These are phyloP conservation scores for Chalara sp. DNA, from an alignment of 2,329 filamentous ascomycete species.

Conservation along the genomic window DNA sequence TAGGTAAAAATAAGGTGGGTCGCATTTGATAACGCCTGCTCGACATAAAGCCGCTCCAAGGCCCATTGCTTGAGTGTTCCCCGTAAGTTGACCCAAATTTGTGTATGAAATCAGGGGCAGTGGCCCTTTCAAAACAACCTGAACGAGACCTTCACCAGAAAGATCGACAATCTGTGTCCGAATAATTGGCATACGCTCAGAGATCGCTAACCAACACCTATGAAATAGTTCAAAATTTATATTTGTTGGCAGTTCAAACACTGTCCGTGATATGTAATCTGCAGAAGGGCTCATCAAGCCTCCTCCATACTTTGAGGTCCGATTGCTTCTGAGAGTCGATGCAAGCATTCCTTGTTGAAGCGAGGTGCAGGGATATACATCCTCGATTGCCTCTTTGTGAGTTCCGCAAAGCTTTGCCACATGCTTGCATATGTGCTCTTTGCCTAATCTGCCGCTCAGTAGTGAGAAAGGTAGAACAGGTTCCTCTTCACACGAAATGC, in stretches of 20 bases:
- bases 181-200: constrained; percentile 21
- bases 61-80: constrained; percentile 1
- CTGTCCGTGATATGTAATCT: constrained; percentile 26
- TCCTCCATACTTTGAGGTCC: too few species aligned
- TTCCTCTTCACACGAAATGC: neutral
- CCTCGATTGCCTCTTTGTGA: constrained; percentile 10
- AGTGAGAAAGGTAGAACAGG: neutral
- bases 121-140: constrained; percentile 9
- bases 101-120: constrained; percentile 1
- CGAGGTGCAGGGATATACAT: constrained; percentile 31
- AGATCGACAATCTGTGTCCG: constrained; percentile 25
- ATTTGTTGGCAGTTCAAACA: constrained; percentile 1
- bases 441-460: neutral
- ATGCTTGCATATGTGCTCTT: neutral
- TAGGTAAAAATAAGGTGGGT: constrained; percentile 6
- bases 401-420: constrained; percentile 15
- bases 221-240: constrained; percentile 15
- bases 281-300: constrained; percentile 10
- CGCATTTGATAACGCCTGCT: constrained; percentile 1
- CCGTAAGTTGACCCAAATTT: constrained; percentile 9
- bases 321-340: constrained; percentile 19
- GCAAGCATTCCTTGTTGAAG: constrained; percentile 32
- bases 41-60: constrained; percentile 4
- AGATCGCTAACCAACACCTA: constrained; percentile 19
- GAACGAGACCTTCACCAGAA: neutral